Base-by-base conservation (phyloP, 78 protist genomes). In the Dictyostelium brefeldianum region DNA sequence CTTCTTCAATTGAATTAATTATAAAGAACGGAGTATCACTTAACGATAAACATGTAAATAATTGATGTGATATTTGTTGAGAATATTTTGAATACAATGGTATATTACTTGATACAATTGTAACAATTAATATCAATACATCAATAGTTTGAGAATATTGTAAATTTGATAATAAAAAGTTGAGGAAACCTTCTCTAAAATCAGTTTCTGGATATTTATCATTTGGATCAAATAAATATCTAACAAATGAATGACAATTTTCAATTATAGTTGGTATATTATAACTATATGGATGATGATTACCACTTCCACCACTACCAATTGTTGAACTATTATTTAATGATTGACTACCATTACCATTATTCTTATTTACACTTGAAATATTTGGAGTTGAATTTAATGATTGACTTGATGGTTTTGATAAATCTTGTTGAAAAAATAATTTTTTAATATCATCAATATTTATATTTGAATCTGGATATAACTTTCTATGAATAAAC, bases 171-270 rank as follows among this genome's bases (percentile, higher is more conserved):
- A 87, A 48, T 6, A 87, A 25, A 27, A 87, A 87, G 15, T 54
- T 46, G 7, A 87, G 48, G 18, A 87, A 77, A 15, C 67, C 50
- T 31, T 87, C 93, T 53, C 93, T 14, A n/a, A 87, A 78, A 10
- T 87, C 93, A 14, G 81, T 80, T 5, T 75, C 93, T 41, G 85
- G 85, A 36, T 87, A 87, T 31, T 87, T 87, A 29, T 87, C 93
- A n/a, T 17, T 64, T 15, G 84, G 80, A 50, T 87, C 93, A 62
- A 48, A 87, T 0, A 87, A 62, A 54, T 87, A 87, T 17, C 71
- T 29, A 1, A 87, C 70, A 8, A 87, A 62, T 7, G 93, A 59
- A 14, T 77, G 83, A 14, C 83, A 53, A 41, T 54, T 77, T 27
- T 78, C 84, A 11, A 87, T 59, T 14, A 87, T 77, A 3, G 78